Base-by-base conservation (phyloP, 2,329 filamentous ascomycete genomes). In the Pezicula neosporulosa region DNA sequence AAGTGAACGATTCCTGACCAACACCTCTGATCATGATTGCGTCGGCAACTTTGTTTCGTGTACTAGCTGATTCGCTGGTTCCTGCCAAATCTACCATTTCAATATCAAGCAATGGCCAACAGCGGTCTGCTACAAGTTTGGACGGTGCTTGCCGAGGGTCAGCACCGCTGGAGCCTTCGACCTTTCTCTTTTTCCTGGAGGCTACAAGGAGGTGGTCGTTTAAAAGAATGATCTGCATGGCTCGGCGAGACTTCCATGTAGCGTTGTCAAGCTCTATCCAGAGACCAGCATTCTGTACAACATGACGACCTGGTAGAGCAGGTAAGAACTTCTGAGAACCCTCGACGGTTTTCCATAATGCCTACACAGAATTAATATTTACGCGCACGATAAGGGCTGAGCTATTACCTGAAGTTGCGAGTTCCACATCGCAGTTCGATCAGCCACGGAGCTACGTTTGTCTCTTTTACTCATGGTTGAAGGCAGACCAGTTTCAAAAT, bases 211-310 rank as follows among this genome's bases (percentile, higher is more conserved):
- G 76, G 69, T 99, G 92, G 65, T 99, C 94, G 66, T 97, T 99
- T 3, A 99, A 77, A 52, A 99, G 71, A 53, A 97, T 92, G 54
- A 99, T 84, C 65, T 96, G 90, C 68, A 97, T 92, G 27, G 91
- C 86, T 39, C 94, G 80, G 57, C 89, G 80, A 4, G 93, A 90
- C 70, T 96, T 97, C 85, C 96, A 97, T 0, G 94, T 99, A 10
- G 94, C 94, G 57, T 94, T 95, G 70, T 99, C 95, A 55, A 99
- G 77, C 72, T 99, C 93, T 53, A 97, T 89, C 94, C 94, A 99
- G 44, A 87, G 82, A 1, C 90, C 88, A 4, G 91, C 96, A 68
- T 97, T 93, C 68, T 96, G 86, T 2, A 97, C 83, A 43, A 99
- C 91, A 67, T 97, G 95, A 37, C 94, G 86, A n/a, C 92, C 93